Percentiles rank a stretch among this genome's conserved stretches.
Conservation (phyloP, 345 rosid species). For the Gossypium arboreum region DNA sequence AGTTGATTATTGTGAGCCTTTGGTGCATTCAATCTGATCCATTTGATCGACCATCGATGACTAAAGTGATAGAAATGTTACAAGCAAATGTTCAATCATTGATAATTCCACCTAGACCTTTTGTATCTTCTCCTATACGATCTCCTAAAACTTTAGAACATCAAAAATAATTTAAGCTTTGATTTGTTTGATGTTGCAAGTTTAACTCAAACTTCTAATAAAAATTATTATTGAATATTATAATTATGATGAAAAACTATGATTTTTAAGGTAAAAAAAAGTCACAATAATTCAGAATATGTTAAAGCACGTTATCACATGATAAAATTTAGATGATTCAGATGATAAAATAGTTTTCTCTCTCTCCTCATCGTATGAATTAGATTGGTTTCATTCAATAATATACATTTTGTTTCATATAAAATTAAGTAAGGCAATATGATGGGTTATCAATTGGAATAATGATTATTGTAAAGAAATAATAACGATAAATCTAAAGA, state of each 20-base stretch:
- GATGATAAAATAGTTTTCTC: too few species aligned
- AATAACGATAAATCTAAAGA: too few species aligned
- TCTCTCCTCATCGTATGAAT: too few species aligned
- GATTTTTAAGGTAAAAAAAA: too few species aligned
- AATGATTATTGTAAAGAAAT: too few species aligned
- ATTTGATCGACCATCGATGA: slow-evolving; percentile 22
- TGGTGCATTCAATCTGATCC: slow-evolving; percentile 38
- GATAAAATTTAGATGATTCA: too few species aligned
- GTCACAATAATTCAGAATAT: too few species aligned
- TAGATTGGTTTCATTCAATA: too few species aligned
- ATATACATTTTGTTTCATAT: too few species aligned
- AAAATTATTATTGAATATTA: background rate
- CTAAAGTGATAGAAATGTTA: background rate
- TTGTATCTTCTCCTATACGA: background rate
- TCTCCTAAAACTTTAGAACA: background rate
- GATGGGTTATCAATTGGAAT: too few species aligned
- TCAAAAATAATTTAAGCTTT: background rate
- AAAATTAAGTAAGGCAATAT: too few species aligned
- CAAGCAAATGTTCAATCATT: background rate
- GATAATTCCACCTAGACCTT: slow-evolving; percentile 6
- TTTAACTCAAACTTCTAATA: background rate
- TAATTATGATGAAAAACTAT: background rate
- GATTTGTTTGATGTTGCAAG: background rate
- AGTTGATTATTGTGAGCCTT: slow-evolving; percentile 29
- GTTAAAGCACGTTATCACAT: too few species aligned